Conservation (phyloP, 176 grass and related monocot genomes). For the Oryza longistaminata region DNA sequence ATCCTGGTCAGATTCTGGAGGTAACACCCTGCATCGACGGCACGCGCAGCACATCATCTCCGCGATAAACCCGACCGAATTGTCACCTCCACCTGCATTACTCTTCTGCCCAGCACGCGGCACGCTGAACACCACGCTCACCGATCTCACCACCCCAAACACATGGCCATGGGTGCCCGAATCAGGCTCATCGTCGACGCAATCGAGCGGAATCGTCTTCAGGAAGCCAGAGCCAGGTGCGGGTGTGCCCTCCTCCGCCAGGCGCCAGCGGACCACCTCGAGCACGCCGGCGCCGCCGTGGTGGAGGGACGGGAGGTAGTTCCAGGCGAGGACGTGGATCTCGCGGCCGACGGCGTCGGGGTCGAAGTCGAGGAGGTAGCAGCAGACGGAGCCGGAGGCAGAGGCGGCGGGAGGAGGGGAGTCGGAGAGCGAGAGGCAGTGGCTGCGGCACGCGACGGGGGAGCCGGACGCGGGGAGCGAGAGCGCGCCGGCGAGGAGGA, state of each 20-base stretch:
- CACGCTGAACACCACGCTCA: constrained; percentile 70
- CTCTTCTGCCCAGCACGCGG: constrained; percentile 35
- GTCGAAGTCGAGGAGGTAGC: constrained; percentile 70
- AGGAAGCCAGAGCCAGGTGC: constrained; percentile 3
- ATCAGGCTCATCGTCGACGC: background rate
- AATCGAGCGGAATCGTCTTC: constrained; percentile 10
- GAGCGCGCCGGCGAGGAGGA: constrained; percentile 61
- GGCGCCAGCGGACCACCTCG: constrained; percentile 76
- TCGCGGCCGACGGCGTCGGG: constrained; percentile 48
- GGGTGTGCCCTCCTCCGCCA: constrained; percentile 9
- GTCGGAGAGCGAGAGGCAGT: constrained; percentile 70
- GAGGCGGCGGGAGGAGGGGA: background rate
- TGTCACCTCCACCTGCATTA: background rate
- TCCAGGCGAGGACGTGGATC: constrained; percentile 77
- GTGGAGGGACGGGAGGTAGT: constrained; percentile 60
- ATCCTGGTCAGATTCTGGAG: constrained; percentile 5
- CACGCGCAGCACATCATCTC: constrained; percentile 75
- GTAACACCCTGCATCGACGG: constrained; percentile 36
- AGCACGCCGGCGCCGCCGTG: constrained; percentile 52
- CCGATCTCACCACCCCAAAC: constrained; percentile 63
- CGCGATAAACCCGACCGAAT: constrained; percentile 68
- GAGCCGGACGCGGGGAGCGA: constrained; percentile 38
- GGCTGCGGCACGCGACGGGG: constrained; percentile 45
- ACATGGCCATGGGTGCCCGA: constrained; percentile 14
- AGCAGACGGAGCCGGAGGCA: constrained; percentile 53